These are phyloP conservation scores for Ajuga chamaepitys DNA, from an alignment of 257 asterid species.

Conservation along the genomic window DNA sequence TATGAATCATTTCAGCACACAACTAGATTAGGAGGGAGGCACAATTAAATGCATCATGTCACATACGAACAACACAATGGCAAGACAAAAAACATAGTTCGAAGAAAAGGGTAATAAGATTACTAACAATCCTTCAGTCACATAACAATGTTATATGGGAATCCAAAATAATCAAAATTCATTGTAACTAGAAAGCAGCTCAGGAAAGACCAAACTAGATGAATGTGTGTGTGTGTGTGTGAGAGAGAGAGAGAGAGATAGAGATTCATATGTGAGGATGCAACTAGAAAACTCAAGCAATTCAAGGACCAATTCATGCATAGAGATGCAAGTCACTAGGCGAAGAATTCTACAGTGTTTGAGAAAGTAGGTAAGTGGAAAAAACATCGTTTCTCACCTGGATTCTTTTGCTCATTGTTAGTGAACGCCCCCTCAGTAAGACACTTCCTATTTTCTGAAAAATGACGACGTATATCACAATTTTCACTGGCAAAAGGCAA, in stretches of 20 bases:
- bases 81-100: not conserved
- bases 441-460: constrained; percentile 46
- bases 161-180: not conserved
- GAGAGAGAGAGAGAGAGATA: not conserved
- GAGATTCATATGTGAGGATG: too few species aligned
- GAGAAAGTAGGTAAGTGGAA: constrained; percentile 8
- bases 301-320: not conserved
- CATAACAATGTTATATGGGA: not conserved
- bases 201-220: too few species aligned
- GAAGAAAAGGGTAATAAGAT: constrained; percentile 1
- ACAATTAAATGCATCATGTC: not conserved
- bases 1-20: not conserved
- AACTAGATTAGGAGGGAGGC: constrained; percentile 10
- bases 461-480: constrained; percentile 7
- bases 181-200: too few species aligned
- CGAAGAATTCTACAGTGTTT: not conserved
- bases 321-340: not conserved
- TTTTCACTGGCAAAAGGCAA: constrained; percentile 9
- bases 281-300: too few species aligned
- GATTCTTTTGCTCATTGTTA: constrained; percentile 21
- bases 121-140: not conserved
- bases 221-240: too few species aligned
- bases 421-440: constrained; percentile 23
- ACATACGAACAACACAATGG: constrained; percentile 1
- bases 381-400: constrained; percentile 35